These are phyloP conservation scores for Cryoendolithus antarcticus DNA, from an alignment of 2,329 filamentous ascomycete species.

Conservation along the genomic window DNA sequence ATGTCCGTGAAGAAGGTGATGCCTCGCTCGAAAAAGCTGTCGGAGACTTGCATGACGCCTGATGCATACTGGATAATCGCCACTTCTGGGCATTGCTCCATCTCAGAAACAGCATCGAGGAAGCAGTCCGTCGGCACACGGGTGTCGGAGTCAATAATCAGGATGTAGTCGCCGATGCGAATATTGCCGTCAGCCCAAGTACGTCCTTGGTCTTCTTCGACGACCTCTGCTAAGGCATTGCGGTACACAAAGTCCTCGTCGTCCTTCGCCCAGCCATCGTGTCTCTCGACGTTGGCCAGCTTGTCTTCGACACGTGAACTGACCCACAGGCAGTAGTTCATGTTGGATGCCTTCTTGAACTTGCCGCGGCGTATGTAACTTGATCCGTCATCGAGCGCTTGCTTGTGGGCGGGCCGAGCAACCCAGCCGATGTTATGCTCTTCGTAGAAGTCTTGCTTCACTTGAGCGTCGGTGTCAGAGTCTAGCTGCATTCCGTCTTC, in stretches of 20 bases:
- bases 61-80: slow-evolving; percentile 62
- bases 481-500: slow-evolving; percentile 59
- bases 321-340: slow-evolving; percentile 53
- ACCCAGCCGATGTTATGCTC: slow-evolving; percentile 40
- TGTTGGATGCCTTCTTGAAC: slow-evolving; percentile 58
- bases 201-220: slow-evolving; percentile 46
- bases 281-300: slow-evolving; percentile 42
- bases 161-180: slow-evolving; percentile 50
- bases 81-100: slow-evolving; percentile 57
- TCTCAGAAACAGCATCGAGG: slow-evolving; percentile 58
- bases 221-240: slow-evolving; percentile 49
- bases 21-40: slow-evolving; percentile 61
- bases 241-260: slow-evolving; percentile 54
- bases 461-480: slow-evolving; percentile 31
- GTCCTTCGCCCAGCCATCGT: slow-evolving; percentile 49
- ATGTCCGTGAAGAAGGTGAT: slow-evolving; percentile 72
- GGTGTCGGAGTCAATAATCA: slow-evolving; percentile 58
- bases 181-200: slow-evolving; percentile 52
- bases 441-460: slow-evolving; percentile 36
- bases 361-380: slow-evolving; percentile 47
- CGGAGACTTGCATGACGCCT: slow-evolving; percentile 64
- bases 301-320: slow-evolving; percentile 55
- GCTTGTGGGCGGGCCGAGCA: slow-evolving; percentile 38
- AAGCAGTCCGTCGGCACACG: slow-evolving; percentile 57
- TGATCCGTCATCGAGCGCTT: slow-evolving; percentile 36